phyloP scores from a whole-genome alignment of 2,329 filamentous ascomycete genomes.

The Pestalotiopsis sp. region DNA sequence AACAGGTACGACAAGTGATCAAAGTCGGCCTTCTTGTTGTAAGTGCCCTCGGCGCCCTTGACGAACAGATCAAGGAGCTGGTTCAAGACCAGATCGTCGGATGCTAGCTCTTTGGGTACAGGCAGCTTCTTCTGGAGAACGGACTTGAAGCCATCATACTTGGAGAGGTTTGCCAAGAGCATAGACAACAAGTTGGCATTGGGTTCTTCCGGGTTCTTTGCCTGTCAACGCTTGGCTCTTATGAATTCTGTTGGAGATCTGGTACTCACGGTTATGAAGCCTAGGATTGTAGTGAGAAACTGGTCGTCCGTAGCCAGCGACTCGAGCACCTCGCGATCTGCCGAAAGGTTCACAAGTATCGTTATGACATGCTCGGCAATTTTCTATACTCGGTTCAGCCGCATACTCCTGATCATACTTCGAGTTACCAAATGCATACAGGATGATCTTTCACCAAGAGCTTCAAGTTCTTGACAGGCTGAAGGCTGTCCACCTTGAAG shows the following conservation, averaged over 20 bases:
- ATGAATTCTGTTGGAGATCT: background rate
- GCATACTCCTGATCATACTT: no score
- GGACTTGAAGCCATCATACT: conserved; percentile 71
- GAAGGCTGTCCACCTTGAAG: conserved; percentile 79
- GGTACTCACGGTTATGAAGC: conserved; percentile 68
- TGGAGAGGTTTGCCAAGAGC: conserved; percentile 89
- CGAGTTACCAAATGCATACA: conserved; percentile 47
- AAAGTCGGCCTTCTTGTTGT: conserved; percentile 83
- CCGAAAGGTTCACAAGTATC: conserved; percentile 84
- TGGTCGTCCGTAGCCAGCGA: conserved; percentile 74
- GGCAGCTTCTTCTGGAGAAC: conserved; percentile 69
- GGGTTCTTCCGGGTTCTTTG: conserved; percentile 69
- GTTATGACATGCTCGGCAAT: conserved; percentile 93
- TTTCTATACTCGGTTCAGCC: conserved; percentile 48
- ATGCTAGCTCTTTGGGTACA: conserved; percentile 68
- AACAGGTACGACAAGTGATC: conserved; percentile 95
- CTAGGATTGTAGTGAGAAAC: conserved; percentile 74
- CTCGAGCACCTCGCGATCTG: conserved; percentile 74
- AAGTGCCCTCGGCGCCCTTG: conserved; percentile 78
- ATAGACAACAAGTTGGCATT: conserved; percentile 86
- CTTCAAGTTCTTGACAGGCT: conserved; percentile 85
- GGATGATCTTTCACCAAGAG: conserved; percentile 81
- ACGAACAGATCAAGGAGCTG: conserved; percentile 96
- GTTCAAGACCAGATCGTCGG: conserved; percentile 75
- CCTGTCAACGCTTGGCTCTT: background rate